A percentile compares a stretch with the other conserved stretches of the same genome.
Conservation (phyloP, 805 yeast species). For the Hyphopichia homilentoma region DNA sequence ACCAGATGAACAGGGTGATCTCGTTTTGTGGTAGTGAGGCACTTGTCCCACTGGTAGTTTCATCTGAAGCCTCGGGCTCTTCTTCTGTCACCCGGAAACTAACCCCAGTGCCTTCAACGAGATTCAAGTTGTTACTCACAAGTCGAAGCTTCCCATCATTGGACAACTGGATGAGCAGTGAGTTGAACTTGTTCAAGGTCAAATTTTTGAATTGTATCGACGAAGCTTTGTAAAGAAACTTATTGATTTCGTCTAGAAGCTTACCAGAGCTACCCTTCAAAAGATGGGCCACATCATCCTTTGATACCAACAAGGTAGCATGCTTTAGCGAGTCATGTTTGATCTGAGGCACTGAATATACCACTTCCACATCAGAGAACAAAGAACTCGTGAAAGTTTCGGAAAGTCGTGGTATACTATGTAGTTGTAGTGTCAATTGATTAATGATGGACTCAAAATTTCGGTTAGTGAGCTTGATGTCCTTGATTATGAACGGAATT, state of each 20-base stretch:
- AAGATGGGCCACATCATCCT: constrained; percentile 11
- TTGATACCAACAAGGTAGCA: constrained; percentile 15
- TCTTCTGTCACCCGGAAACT: no score
- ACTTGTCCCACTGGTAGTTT: no score
- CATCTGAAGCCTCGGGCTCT: no score
- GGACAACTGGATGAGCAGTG: constrained; percentile 15
- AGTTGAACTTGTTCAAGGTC: constrained; percentile 13
- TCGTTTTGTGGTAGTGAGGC: no score
- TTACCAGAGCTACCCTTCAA: constrained; percentile 4
- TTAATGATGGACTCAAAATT: constrained; percentile 7
- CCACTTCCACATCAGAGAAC: constrained; percentile 4
- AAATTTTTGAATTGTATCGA: constrained; percentile 18
- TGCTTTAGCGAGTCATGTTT: constrained; percentile 1
- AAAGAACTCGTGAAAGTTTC: no score
- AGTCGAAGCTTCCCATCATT: constrained; percentile 17
- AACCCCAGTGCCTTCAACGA: no score
- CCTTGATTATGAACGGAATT: constrained; percentile 8
- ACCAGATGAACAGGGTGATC: no score
- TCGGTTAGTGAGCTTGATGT: constrained; percentile 4
- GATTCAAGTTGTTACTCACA: no score
- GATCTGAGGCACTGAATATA: constrained; percentile 2
- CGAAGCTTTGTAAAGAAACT: constrained; percentile 16
- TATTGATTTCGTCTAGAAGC: constrained; percentile 13
- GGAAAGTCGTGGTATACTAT: no score
- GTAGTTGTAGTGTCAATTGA: constrained; percentile 3